Percentiles rank a stretch among this genome's conserved stretches.
phyloP scores from a whole-genome alignment of 768 basidiomycete species.

The Rickenella mellea region DNA sequence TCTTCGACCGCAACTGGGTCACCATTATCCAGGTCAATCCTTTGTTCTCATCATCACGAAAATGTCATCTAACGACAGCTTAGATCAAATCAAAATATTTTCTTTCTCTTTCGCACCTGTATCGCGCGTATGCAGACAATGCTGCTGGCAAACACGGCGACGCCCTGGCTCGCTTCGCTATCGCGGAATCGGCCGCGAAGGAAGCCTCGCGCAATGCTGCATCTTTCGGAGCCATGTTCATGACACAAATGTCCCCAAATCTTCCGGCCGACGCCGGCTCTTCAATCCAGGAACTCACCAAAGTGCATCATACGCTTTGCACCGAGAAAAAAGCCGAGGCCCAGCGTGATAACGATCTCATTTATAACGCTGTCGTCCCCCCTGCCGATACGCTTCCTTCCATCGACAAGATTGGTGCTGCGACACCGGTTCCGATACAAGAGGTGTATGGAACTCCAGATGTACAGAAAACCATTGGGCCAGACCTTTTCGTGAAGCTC shows the following conservation, averaged over 20 bases:
- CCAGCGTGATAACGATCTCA: conserved; percentile 88
- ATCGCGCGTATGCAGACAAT: conserved; percentile 72
- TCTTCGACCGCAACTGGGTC: conserved; percentile 93
- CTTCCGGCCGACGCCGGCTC: conserved; percentile 81
- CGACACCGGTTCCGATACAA: conserved; percentile 84
- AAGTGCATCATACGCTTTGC: conserved; percentile 70
- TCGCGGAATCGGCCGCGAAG: conserved; percentile 74
- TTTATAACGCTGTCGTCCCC: conserved; percentile 89
- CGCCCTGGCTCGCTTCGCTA: conserved; percentile 65
- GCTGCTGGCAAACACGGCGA: conserved; percentile 78
- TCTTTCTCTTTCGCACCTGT: conserved; percentile 76
- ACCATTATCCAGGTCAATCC: conserved; percentile 61
- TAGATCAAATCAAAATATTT: conserved; percentile 92
- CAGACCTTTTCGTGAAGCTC: conserved; percentile 79
- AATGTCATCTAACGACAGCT: background rate
- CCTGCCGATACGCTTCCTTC: conserved; percentile 65
- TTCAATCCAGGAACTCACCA: conserved; percentile 74
- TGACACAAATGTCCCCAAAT: conserved; percentile 64
- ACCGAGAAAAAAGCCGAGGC: conserved; percentile 69
- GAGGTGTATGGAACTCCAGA: conserved; percentile 87
- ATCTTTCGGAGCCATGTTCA: conserved; percentile 63
- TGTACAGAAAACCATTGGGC: conserved; percentile 90
- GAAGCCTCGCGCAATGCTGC: conserved; percentile 67
- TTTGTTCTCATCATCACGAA: conserved; percentile 5
- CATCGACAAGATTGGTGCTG: conserved; percentile 78